Conservation (phyloP, 2,329 filamentous ascomycete genomes). For the Cercospora beticola region DNA sequence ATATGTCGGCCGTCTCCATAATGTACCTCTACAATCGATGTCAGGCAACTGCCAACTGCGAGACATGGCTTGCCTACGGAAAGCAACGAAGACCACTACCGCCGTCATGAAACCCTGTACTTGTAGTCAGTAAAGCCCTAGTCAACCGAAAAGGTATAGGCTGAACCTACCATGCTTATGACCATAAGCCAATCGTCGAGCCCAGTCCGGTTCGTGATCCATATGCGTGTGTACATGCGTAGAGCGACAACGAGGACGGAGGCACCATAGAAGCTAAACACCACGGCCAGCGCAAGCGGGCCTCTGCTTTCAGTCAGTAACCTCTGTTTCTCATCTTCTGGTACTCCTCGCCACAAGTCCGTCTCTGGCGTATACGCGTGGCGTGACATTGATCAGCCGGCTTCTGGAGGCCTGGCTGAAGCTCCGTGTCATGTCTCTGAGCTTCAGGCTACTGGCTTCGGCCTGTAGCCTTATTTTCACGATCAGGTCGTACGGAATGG, state of each 20-base stretch:
- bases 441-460: neutral
- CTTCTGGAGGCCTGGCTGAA: neutral
- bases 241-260: neutral
- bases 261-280: neutral
- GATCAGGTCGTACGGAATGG: neutral
- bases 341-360: neutral
- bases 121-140: neutral
- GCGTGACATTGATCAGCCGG: neutral
- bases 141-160: neutral
- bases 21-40: neutral
- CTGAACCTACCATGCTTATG: neutral
- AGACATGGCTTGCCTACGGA: neutral
- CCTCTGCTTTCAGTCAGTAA: neutral
- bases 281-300: neutral
- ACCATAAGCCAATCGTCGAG: neutral
- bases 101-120: neutral
- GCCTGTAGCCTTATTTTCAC: neutral
- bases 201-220: neutral
- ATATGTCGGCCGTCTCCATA: neutral
- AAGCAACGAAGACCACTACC: neutral
- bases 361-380: neutral
- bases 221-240: neutral
- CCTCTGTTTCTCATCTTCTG: neutral
- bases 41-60: neutral
- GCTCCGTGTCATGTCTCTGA: neutral